These are phyloP conservation scores for Diaporthe sp. DNA, from an alignment of 2,329 filamentous ascomycete species.

Conservation along the genomic window DNA sequence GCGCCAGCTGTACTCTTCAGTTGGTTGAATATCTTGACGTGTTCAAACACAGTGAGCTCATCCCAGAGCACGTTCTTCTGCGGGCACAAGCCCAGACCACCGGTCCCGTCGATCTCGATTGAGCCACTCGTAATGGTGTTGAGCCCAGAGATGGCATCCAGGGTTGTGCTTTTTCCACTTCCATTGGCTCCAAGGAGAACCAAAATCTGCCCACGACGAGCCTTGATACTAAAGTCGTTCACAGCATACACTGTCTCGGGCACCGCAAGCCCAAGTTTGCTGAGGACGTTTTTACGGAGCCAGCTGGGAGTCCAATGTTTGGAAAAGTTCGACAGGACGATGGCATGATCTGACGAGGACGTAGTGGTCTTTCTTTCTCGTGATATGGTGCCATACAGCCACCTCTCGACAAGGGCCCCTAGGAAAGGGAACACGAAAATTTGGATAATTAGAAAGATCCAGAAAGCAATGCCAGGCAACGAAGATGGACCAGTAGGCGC, in stretches of 20 bases:
- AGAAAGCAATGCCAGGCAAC: constrained; percentile 60
- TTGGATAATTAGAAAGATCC: constrained; percentile 83
- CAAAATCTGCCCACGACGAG: constrained; percentile 84
- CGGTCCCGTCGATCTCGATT: constrained; percentile 83
- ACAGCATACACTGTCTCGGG: constrained; percentile 82
- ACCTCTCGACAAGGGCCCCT: constrained; percentile 80
- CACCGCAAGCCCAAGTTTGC: constrained; percentile 27
- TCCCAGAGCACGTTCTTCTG: constrained; percentile 97
- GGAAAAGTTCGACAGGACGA: constrained; percentile 80
- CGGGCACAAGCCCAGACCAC: constrained; percentile 87
- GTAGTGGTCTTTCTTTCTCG: constrained; percentile 60
- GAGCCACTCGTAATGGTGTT: constrained; percentile 81
- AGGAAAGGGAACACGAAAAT: constrained; percentile 83
- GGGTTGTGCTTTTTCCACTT: constrained; percentile 89
- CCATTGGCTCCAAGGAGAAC: constrained; percentile 91
- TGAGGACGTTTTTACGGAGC: constrained; percentile 58
- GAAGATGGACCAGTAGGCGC: constrained; percentile 77
- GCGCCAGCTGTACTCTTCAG: constrained; percentile 70
- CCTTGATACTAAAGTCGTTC: constrained; percentile 78
- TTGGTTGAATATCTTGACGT: constrained; percentile 85
- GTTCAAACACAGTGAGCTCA: constrained; percentile 87
- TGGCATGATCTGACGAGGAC: constrained; percentile 61
- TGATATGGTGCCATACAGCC: constrained; percentile 81
- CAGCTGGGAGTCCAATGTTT: constrained; percentile 82
- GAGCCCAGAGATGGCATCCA: constrained; percentile 89